These are phyloP conservation scores for Berberis vulgaris DNA, from an alignment of 164 flowering plant species.

Conservation along the genomic window DNA sequence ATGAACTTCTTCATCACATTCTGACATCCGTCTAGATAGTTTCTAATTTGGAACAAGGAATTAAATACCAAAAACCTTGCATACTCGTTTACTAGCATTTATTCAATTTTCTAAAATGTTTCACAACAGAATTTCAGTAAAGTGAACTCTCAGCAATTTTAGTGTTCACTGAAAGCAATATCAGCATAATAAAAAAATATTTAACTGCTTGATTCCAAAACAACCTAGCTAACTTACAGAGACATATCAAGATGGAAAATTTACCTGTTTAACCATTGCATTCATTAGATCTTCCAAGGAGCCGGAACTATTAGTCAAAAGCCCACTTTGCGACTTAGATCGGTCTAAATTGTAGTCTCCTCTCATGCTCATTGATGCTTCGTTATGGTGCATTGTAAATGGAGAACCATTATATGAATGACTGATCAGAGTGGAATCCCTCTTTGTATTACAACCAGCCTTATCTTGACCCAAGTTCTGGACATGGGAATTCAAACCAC, in stretches of 20 bases:
- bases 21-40: too few relatives aligned
- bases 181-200: too few relatives aligned
- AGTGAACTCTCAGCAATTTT: too few relatives aligned
- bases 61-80: too few relatives aligned
- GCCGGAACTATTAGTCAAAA: constrained; percentile 21
- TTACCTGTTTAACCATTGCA: constrained; percentile 45
- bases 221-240: background rate
- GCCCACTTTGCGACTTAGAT: constrained; percentile 25
- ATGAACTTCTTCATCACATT: too few relatives aligned
- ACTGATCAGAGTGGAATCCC: constrained; percentile 18
- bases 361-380: constrained; percentile 20
- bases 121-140: too few relatives aligned
- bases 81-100: too few relatives aligned
- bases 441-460: constrained; percentile 12
- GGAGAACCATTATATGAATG: constrained; percentile 23
- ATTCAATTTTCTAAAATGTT: too few relatives aligned
- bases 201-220: background rate
- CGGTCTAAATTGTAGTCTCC: constrained; percentile 26
- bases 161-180: too few relatives aligned
- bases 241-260: background rate
- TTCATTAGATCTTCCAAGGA: constrained; percentile 52
- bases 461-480: constrained; percentile 25
- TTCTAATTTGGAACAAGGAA: too few relatives aligned
- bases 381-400: constrained; percentile 20
- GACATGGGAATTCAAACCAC: constrained; percentile 12